Evolutionary conservation across 78 protist genomes (phyloP).

Genomic region (Acrasis kona): DNA sequence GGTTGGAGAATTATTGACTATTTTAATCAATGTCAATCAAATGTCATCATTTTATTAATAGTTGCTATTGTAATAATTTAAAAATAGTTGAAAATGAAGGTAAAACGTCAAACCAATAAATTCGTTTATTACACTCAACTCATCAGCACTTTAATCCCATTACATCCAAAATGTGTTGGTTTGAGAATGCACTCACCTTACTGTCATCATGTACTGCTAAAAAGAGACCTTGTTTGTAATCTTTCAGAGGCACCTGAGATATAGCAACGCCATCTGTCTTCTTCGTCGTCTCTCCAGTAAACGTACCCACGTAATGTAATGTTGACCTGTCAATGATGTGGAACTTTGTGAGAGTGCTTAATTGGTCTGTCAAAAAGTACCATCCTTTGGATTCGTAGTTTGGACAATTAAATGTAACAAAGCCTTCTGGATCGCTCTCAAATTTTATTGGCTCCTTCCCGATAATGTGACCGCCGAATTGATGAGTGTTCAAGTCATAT

Average conservation of each 20-base stretch:
- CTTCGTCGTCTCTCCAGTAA: background rate
- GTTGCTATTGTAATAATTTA: too few species aligned
- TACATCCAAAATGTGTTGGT: too few species aligned
- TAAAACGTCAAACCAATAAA: too few species aligned
- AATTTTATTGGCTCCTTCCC: background rate
- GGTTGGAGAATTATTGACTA: too few species aligned
- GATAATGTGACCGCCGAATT: background rate
- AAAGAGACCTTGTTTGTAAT: background rate
- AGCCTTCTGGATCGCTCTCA: background rate
- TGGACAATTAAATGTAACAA: background rate
- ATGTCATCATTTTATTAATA: too few species aligned
- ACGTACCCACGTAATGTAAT: background rate
- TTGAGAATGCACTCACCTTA: background rate
- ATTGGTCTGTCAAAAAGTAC: background rate
- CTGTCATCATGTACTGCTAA: background rate
- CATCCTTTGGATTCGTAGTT: background rate
- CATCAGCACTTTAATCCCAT: too few species aligned
- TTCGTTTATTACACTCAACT: too few species aligned
- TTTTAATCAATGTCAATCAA: too few species aligned
- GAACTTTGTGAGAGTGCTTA: background rate
- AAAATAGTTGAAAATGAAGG: too few species aligned
- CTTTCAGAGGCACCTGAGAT: background rate
- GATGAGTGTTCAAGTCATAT: background rate
- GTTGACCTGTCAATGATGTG: background rate
- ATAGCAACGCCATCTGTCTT: background rate